These are phyloP conservation scores for Apiotrichum gracile DNA, from an alignment of 1,284 basidiomycete genomes.

Conservation along the genomic window DNA sequence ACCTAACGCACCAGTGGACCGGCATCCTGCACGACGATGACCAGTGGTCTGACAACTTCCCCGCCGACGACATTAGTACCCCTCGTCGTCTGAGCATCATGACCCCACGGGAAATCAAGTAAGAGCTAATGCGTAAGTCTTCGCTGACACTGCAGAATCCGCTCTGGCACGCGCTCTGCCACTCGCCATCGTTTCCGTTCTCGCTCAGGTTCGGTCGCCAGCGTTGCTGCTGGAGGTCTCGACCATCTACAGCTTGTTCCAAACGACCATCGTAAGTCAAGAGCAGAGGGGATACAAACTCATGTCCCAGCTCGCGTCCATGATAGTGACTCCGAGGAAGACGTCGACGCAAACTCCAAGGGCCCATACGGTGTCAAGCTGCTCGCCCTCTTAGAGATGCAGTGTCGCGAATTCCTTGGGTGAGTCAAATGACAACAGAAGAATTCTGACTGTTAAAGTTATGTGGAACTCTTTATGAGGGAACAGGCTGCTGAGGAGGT, in stretches of 20 bases:
- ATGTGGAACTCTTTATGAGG: constrained; percentile 23
- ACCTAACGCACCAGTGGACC: neutral
- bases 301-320: neutral
- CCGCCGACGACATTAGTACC: neutral
- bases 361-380: constrained; percentile 22
- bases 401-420: constrained; percentile 38
- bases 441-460: constrained; percentile 9
- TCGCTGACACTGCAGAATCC: neutral
- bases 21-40: neutral
- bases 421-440: neutral
- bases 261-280: too few species aligned
- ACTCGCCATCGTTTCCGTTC: neutral
- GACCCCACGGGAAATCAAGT: constrained; percentile 34
- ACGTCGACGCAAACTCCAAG: neutral
- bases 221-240: neutral
- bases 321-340: neutral
- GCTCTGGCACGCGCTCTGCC: neutral
- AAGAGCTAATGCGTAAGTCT: neutral
- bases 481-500: constrained; percentile 55
- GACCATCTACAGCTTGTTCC: too few species aligned
- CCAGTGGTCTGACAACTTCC: neutral
- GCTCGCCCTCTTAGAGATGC: constrained; percentile 33
- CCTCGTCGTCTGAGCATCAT: constrained; percentile 27
- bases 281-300: neutral
- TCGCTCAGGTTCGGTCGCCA: neutral